Conservation (phyloP, 192 early-diverging fungal genomes). For the Podila horticola region DNA sequence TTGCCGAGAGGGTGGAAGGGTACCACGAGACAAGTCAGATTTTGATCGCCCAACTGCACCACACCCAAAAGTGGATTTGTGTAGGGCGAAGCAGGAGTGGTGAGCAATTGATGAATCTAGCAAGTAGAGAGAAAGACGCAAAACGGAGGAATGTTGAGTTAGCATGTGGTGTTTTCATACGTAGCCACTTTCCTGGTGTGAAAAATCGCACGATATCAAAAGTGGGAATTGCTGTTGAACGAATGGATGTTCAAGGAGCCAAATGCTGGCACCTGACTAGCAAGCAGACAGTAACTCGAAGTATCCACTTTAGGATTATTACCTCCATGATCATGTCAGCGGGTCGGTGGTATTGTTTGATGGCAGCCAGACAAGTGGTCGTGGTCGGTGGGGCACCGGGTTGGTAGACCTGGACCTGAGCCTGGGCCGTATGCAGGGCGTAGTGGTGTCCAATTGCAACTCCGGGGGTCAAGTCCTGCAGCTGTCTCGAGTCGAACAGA, state of each 20-base stretch:
- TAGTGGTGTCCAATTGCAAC: conserved; percentile 26
- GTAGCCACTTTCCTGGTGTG: no score
- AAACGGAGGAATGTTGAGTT: not conserved
- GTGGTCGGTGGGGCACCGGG: not conserved
- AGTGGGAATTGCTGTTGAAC: not conserved
- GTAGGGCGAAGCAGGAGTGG: conserved; percentile 26
- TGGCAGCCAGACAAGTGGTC: conserved; percentile 12
- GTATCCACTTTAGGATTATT: not conserved
- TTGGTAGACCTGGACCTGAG: not conserved
- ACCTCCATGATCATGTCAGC: conserved; percentile 43
- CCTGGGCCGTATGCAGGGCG: conserved; percentile 32
- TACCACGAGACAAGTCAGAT: conserved; percentile 29
- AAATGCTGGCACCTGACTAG: not conserved
- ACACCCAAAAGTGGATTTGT: conserved; percentile 31
- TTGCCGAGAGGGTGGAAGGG: conserved; percentile 42
- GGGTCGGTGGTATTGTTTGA: conserved; percentile 42
- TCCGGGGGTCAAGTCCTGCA: conserved; percentile 21
- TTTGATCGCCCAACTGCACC: conserved; percentile 38
- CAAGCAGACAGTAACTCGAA: not conserved
- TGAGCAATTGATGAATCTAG: conserved; percentile 38
- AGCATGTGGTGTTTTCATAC: no score
- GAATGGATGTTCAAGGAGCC: not conserved
- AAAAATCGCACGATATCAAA: no score
- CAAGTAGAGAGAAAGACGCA: not conserved
- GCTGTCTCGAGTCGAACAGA: conserved; percentile 24